Percentiles rank a stretch among this genome's conserved stretches.
phyloP scores from a whole-genome alignment of 2,329 filamentous ascomycete species.

The Fusarium buharicum region DNA sequence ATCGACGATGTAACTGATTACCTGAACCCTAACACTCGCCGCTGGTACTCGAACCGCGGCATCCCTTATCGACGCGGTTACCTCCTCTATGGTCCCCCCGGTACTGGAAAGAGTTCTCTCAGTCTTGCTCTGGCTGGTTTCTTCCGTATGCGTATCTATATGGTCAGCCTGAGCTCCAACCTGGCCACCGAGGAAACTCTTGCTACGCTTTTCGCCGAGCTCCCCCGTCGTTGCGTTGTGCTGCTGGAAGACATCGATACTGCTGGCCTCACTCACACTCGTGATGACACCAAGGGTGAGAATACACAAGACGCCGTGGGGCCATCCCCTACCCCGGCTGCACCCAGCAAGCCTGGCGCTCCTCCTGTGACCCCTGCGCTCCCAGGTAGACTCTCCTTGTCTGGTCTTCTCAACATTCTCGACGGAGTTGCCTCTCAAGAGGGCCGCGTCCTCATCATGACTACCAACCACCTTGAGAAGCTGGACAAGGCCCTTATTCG shows the following conservation, averaged over 20 bases:
- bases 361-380: conserved; percentile 13
- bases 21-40: conserved; percentile 68
- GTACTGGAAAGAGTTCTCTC: conserved; percentile 81
- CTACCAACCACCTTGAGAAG: conserved; percentile 71
- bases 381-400: conserved; percentile 69
- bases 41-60: conserved; percentile 86
- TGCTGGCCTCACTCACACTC: conserved; percentile 73
- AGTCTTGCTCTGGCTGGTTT: conserved; percentile 76
- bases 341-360: conserved; percentile 16
- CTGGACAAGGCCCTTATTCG: conserved; percentile 71
- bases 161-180: conserved; percentile 73
- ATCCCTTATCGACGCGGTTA: conserved; percentile 89
- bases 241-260: conserved; percentile 82
- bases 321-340: conserved; percentile 16
- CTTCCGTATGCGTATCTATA: conserved; percentile 77
- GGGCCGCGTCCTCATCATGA: conserved; percentile 72
- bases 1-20: conserved; percentile 72
- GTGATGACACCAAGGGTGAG: conserved; percentile 52
- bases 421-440: conserved; percentile 76
- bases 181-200: conserved; percentile 73
- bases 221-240: conserved; percentile 76
- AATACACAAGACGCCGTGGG: conserved; percentile 36
- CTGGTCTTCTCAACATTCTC: conserved; percentile 82
- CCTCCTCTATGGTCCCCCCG: conserved; percentile 81
- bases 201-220: conserved; percentile 69